Evolutionary conservation across 1,284 basidiomycete genomes (phyloP).

Genomic region (Pyrrhoderma lamaoense): DNA sequence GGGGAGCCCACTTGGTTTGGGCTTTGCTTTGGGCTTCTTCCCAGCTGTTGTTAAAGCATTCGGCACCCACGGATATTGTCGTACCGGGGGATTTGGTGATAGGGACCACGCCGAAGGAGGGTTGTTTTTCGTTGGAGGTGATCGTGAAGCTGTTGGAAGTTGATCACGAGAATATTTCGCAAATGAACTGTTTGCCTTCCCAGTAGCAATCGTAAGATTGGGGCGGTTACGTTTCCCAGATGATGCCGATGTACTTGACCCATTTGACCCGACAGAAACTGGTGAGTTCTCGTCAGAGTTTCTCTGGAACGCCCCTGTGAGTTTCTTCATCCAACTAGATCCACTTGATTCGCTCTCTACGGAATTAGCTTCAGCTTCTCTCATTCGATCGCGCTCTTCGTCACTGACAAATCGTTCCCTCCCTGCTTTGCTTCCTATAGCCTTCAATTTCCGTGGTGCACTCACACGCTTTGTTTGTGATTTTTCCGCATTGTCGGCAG

Average conservation of each 20-base stretch:
- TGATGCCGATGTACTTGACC: background rate
- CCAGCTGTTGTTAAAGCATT: constrained; percentile 19
- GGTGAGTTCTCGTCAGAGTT: background rate
- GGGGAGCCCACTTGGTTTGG: constrained; percentile 5
- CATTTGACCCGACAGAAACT: background rate
- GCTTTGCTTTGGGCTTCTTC: constrained; percentile 9
- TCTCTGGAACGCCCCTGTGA: constrained; percentile 11
- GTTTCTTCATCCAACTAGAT: constrained; percentile 26
- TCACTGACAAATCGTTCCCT: constrained; percentile 27
- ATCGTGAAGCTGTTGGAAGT: constrained; percentile 30
- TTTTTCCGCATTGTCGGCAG: constrained; percentile 14
- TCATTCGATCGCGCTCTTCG: constrained; percentile 20
- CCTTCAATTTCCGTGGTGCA: constrained; percentile 36
- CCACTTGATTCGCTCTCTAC: constrained; percentile 20
- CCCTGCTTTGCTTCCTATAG: constrained; percentile 34
- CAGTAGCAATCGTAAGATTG: constrained; percentile 15
- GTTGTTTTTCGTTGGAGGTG: constrained; percentile 19
- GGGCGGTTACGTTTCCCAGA: constrained; percentile 3
- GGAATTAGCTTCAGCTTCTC: constrained; percentile 13
- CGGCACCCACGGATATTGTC: constrained; percentile 35
- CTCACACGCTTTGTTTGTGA: constrained; percentile 25
- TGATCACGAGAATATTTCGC: constrained; percentile 21
- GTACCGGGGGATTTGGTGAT: constrained; percentile 30
- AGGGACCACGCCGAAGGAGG: constrained; percentile 35
- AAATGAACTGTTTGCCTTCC: constrained; percentile 19